A percentile compares a stretch with the other conserved stretches of the same genome.
phyloP scores from a whole-genome alignment of 257 asterid genomes.

The Solanum habrochaites region DNA sequence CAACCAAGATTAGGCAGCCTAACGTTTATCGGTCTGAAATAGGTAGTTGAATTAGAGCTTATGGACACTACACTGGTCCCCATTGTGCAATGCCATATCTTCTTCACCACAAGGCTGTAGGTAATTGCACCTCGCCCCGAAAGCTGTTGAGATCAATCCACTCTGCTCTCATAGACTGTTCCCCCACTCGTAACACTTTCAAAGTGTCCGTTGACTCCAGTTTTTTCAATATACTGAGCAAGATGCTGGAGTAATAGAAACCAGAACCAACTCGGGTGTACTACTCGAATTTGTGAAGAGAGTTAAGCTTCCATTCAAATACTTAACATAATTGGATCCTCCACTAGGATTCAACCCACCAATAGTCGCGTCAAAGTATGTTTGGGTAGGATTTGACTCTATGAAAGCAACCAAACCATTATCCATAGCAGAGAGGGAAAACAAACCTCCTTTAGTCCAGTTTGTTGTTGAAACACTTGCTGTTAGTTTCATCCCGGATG shows the following conservation, averaged over 20 bases:
- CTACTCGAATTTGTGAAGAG: not conserved
- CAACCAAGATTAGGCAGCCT: constrained; percentile 1
- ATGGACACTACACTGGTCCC: constrained; percentile 1
- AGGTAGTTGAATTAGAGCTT: not conserved
- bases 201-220: constrained; percentile 16
- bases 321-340: not conserved
- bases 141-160: not conserved
- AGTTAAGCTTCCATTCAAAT: constrained; percentile 1
- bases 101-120: constrained; percentile 6
- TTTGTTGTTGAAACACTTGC: not conserved
- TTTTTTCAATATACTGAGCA: constrained; percentile 1
- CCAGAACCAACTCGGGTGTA: not conserved
- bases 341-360: not conserved
- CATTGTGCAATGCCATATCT: constrained; percentile 7
- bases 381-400: constrained; percentile 6
- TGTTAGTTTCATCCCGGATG: constrained; percentile 6
- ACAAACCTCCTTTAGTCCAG: constrained; percentile 1
- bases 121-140: not conserved
- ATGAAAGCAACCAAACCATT: not conserved
- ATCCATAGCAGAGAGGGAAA: not conserved
- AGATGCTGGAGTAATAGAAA: not conserved
- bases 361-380: not conserved
- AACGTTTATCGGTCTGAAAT: not conserved
- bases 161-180: not conserved
- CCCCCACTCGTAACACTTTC: constrained; percentile 8